Percentiles rank a stretch among this genome's conserved stretches.
Evolutionary conservation across 1,284 basidiomycete genomes (phyloP).

Genomic region (Kalmanozyma brasiliensis): DNA sequence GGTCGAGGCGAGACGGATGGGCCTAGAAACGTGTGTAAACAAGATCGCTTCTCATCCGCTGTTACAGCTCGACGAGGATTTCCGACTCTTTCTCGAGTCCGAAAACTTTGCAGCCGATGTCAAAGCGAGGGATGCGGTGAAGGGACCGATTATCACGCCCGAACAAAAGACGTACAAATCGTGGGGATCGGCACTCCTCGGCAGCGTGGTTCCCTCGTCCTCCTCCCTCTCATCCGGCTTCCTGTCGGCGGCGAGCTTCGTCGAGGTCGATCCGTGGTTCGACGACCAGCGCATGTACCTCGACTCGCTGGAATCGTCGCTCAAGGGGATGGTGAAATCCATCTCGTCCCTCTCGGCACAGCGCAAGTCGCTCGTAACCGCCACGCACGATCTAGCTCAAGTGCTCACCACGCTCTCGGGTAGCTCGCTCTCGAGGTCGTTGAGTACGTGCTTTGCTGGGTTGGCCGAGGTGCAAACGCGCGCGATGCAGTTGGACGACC

Average conservation of each 20-base stretch:
- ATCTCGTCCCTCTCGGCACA: conserved; percentile 84
- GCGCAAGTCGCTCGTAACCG: conserved; percentile 71
- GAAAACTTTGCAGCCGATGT: conserved; percentile 68
- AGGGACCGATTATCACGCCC: conserved; percentile 63
- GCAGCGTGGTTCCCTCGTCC: conserved; percentile 45
- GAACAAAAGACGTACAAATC: conserved; percentile 65
- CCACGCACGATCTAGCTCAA: conserved; percentile 62
- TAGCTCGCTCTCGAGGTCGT: conserved; percentile 65
- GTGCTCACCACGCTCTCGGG: conserved; percentile 65
- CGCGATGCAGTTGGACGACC: conserved; percentile 51
- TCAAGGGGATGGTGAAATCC: conserved; percentile 84
- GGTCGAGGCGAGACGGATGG: conserved; percentile 68
- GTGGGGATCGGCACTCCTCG: conserved; percentile 39
- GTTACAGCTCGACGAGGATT: conserved; percentile 69
- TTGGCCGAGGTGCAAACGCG: conserved; percentile 66
- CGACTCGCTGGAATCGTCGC: conserved; percentile 87
- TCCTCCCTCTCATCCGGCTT: conserved; percentile 46
- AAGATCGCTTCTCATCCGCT: conserved; percentile 69
- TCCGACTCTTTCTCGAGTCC: conserved; percentile 69
- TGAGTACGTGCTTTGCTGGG: conserved; percentile 67
- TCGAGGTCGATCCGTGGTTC: conserved; percentile 98
- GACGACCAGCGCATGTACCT: conserved; percentile 86
- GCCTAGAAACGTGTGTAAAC: conserved; percentile 68
- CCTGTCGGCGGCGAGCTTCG: conserved; percentile 78
- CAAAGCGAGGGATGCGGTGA: conserved; percentile 75